phyloP scores from a whole-genome alignment of 1,284 basidiomycete genomes.

The Meripilus lineatus region DNA sequence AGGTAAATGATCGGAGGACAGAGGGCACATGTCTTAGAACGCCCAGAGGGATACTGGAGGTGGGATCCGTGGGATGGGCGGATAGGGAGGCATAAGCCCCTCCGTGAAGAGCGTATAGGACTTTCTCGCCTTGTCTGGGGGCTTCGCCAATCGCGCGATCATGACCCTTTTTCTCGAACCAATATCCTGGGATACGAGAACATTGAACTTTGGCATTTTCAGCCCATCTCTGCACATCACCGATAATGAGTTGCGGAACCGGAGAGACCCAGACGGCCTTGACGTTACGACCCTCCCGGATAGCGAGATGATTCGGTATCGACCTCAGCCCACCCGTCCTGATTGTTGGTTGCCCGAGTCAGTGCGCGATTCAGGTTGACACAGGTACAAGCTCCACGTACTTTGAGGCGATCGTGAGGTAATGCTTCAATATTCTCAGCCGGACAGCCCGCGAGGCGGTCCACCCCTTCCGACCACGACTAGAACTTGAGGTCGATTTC shows the following conservation, averaged over 20 bases:
- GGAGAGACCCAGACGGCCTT: conserved; percentile 10
- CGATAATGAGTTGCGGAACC: conserved; percentile 7
- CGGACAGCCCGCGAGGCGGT: background rate
- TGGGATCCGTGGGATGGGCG: conserved; percentile 18
- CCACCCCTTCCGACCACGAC: conserved; percentile 4
- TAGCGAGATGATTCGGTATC: conserved; percentile 5
- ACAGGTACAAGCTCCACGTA: background rate
- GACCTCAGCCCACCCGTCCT: background rate
- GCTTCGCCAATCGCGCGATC: conserved; percentile 13
- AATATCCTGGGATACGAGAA: conserved; percentile 31
- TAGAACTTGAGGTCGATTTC: background rate
- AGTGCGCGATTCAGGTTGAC: no score
- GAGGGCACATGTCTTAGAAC: conserved; percentile 21
- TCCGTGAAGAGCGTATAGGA: conserved; percentile 33
- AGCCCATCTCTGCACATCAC: conserved; percentile 15
- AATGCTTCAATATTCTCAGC: background rate
- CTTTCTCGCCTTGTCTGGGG: conserved; percentile 27
- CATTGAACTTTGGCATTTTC: conserved; percentile 20
- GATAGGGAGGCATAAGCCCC: conserved; percentile 13
- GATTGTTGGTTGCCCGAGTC: background rate
- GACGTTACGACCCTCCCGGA: conserved; percentile 5
- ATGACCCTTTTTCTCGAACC: conserved; percentile 22
- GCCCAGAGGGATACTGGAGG: conserved; percentile 24
- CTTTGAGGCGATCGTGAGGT: background rate
- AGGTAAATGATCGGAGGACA: conserved; percentile 26